phyloP scores from a whole-genome alignment of 768 basidiomycete genomes.

The Pleurotus ostreatus region DNA sequence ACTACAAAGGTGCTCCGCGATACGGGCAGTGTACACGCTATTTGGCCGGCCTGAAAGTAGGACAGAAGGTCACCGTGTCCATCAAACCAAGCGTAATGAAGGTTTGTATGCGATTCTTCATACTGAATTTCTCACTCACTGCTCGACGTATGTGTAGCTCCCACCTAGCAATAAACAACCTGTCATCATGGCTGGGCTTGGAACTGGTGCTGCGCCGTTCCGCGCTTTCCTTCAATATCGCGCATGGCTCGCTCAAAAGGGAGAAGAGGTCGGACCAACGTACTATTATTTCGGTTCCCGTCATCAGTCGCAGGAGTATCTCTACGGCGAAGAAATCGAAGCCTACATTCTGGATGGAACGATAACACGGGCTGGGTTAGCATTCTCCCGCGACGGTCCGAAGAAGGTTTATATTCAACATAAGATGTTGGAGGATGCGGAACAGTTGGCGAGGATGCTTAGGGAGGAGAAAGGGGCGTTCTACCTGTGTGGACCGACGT shows the following conservation, averaged over 20 bases:
- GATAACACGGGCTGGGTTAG: conserved; percentile 87
- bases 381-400: conserved; percentile 91
- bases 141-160: conserved; percentile 40
- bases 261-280: conserved; percentile 81
- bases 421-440: conserved; percentile 92
- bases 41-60: conserved; percentile 75
- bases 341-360: conserved; percentile 83
- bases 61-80: conserved; percentile 94
- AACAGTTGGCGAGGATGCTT: conserved; percentile 70
- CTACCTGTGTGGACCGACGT: conserved; percentile 97
- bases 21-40: conserved; percentile 98
- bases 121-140: too few species aligned
- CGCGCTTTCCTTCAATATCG: conserved; percentile 98
- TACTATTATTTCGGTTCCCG: conserved; percentile 99
- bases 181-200: conserved; percentile 97
- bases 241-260: conserved; percentile 73
- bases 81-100: conserved; percentile 99
- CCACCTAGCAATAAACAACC: conserved; percentile 84
- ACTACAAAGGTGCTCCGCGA: conserved; percentile 55
- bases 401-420: conserved; percentile 98
- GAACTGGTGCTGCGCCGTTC: conserved; percentile 98
- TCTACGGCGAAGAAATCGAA: conserved; percentile 96
- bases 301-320: conserved; percentile 91
- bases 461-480: conserved; percentile 76
- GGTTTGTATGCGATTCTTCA: conserved; percentile 34